Base-by-base conservation (phyloP, 305 asterid species). In the Stenogyne calaminthoides region DNA sequence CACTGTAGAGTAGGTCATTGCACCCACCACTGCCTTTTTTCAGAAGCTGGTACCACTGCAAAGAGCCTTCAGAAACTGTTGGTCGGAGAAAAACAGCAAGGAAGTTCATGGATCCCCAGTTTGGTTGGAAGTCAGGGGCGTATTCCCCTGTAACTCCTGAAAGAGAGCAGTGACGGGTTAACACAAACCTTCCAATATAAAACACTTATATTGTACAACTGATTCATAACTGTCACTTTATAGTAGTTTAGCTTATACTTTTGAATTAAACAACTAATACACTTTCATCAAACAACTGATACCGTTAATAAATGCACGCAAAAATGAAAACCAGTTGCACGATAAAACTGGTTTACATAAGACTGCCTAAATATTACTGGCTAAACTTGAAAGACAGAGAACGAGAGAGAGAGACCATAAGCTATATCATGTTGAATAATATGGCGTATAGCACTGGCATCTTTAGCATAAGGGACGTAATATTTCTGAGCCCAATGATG, bases 21-120 rank as follows among this genome's bases (percentile, higher is more conserved):
- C 99, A 94, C 59, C 99, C 99, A 7, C 99, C 99, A 7, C 91
- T 84, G 9, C 97, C 98, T 81, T 78, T 91, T 79, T 91, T 92
- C 64, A 92, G 86, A 78, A 94, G 91, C 79, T 83, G 76, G 80
- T 86, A 89, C 99, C 99, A 94, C 0, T 90, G 67, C 51, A 85
- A 71, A 49, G 91, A 75, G 62, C 90, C 97, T 74, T 94, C 99
- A 6, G 81, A 59, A 75, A 79, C 82, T 37, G 98, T 90, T 37
- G 99, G 98, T 61, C 98, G 88, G 2, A 94, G 85, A 73, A 94
- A 94, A 74, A 90, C 83, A 47, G 89, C 89, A 3, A 94, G 92
- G 77, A 92, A 90, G 84, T 82, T 92, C 99, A 94, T 86, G 0
- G 75, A 46, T 51, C 99, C 99, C 99, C 99, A 92, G 69, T 92